A percentile compares a stretch with the other conserved stretches of the same genome.
Conservation (phyloP, 352 stramenopile genomes). For the Globisporangium abappressorium region DNA sequence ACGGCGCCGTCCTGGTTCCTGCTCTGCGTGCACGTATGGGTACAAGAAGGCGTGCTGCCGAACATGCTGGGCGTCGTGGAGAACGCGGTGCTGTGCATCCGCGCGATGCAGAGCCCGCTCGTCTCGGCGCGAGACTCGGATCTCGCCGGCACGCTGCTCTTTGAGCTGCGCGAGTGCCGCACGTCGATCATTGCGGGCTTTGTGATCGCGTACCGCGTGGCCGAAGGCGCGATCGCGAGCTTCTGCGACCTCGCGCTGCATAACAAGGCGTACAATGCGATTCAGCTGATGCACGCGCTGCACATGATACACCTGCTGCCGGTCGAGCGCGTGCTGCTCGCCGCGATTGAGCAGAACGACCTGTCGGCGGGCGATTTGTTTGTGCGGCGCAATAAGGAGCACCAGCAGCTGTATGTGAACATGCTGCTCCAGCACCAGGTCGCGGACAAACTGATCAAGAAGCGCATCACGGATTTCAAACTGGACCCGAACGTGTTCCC, state of each 20-base stretch:
- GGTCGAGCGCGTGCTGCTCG: conserved; percentile 31
- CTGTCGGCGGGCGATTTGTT: conserved; percentile 56
- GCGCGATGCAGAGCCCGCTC: conserved; percentile 15
- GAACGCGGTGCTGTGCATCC: conserved; percentile 23
- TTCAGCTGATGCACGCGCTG: conserved; percentile 45
- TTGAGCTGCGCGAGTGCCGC: conserved; percentile 29
- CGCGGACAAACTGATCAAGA: conserved; percentile 71
- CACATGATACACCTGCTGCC: conserved; percentile 43
- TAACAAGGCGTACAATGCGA: conserved; percentile 28
- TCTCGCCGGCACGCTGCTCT: conserved; percentile 44
- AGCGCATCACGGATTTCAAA: conserved; percentile 57
- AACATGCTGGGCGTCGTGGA: conserved; percentile 14
- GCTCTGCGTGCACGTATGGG: conserved; percentile 31
- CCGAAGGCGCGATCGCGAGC: conserved; percentile 19
- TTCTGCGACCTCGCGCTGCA: conserved; percentile 33
- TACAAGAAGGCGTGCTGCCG: conserved; percentile 1
- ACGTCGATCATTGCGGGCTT: conserved; percentile 42
- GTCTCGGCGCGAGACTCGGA: conserved; percentile 29
- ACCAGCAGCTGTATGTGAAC: conserved; percentile 48
- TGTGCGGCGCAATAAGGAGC: conserved; percentile 30
- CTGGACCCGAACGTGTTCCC: conserved; percentile 55
- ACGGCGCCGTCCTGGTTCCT: conserved; percentile 38
- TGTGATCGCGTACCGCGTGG: conserved; percentile 38
- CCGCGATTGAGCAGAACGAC: conserved; percentile 50
- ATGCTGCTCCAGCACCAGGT: conserved; percentile 43